Evolutionary conservation across 1,284 basidiomycete genomes (phyloP).

Genomic region (Fomitiporia mediterranea): DNA sequence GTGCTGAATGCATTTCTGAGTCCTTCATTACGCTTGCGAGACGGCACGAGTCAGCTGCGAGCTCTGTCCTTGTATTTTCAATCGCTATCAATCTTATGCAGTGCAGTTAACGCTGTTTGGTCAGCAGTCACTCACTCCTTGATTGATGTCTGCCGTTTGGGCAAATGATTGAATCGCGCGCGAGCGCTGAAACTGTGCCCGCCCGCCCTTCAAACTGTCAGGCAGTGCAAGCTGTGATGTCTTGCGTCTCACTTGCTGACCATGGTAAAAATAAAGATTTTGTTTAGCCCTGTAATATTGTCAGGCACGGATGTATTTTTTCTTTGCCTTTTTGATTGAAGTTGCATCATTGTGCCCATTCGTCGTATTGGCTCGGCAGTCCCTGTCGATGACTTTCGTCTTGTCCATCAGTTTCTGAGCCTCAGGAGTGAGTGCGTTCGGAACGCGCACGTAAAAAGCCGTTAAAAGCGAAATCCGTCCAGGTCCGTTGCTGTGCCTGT

Average conservation of each 20-base stretch:
- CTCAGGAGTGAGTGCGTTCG: not conserved
- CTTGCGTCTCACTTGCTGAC: slow-evolving; percentile 2
- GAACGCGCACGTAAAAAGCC: not conserved
- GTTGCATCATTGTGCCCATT: not conserved
- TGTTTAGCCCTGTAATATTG: not conserved
- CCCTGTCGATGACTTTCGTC: not conserved
- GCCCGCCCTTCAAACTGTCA: slow-evolving; percentile 2
- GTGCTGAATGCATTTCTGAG: not conserved
- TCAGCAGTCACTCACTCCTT: not conserved
- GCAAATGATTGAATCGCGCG: slow-evolving; percentile 6
- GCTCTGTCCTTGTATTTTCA: not conserved
- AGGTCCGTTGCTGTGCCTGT: slow-evolving; percentile 2
- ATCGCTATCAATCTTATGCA: slow-evolving; percentile 2
- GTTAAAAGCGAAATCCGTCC: not conserved
- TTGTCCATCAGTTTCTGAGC: not conserved
- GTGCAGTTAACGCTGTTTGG: slow-evolving; percentile 6
- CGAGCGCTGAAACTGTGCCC: slow-evolving; percentile 13
- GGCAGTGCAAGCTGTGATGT: slow-evolving; percentile 4
- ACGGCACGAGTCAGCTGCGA: not conserved
- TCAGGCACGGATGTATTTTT: not conserved
- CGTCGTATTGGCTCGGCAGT: not conserved
- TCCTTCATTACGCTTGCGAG: not conserved
- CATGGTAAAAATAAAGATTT: not conserved
- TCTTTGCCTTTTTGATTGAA: slow-evolving; percentile 1
- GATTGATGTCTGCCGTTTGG: slow-evolving; percentile 13